These are phyloP conservation scores for Polysphondylium violaceum DNA, from an alignment of 78 protist genomes.

Conservation along the genomic window DNA sequence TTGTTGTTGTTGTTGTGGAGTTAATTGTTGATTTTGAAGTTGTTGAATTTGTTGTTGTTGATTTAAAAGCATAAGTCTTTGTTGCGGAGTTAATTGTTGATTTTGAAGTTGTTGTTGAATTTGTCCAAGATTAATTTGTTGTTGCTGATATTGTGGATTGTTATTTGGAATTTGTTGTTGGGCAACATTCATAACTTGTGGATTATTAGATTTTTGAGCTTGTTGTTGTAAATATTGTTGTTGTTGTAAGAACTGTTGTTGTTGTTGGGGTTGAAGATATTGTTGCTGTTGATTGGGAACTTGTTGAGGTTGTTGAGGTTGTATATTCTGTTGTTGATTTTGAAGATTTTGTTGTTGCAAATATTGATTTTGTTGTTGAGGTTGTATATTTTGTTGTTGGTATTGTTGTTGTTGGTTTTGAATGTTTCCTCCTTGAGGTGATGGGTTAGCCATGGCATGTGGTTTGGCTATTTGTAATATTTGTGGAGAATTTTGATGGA, in stretches of 20 bases:
- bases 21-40: neutral
- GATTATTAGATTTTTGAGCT: neutral
- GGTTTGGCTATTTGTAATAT: no score
- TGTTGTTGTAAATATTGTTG: neutral
- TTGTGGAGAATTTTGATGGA: neutral
- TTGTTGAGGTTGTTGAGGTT: slow-evolving; percentile 3
- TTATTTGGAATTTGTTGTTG: slow-evolving; percentile 14
- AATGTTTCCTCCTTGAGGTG: no score
- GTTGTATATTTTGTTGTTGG: no score
- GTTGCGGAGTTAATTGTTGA: neutral
- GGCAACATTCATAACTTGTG: neutral
- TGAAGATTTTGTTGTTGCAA: slow-evolving; percentile 11
- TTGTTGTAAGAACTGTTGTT: neutral
- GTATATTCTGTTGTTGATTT: slow-evolving; percentile 7
- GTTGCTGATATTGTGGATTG: neutral
- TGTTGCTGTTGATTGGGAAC: neutral
- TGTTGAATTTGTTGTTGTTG: neutral
- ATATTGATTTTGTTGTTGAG: neutral
- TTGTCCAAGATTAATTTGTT: neutral
- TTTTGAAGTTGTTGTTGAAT: neutral
- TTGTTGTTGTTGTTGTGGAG: slow-evolving; percentile 29
- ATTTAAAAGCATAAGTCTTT: neutral
- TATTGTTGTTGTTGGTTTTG: no score
- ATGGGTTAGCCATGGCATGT: no score
- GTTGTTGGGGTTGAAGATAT: neutral